A percentile compares a stretch with the other conserved stretches of the same genome.
These are phyloP conservation scores for Talaromyces wortmannii DNA, from an alignment of 495 filamentous ascomycete species.

Conservation along the genomic window DNA sequence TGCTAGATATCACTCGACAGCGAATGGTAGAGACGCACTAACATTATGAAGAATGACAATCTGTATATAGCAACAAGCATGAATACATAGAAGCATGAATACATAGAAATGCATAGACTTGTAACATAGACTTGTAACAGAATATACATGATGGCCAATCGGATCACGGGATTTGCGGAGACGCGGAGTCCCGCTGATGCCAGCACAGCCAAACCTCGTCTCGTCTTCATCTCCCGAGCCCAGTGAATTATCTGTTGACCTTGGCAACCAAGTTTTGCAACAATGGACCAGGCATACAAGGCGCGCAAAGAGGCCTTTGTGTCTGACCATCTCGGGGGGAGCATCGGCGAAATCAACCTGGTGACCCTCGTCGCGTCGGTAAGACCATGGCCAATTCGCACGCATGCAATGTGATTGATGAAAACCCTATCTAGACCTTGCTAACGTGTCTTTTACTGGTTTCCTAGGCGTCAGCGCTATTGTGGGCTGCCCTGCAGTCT, in stretches of 20 bases:
- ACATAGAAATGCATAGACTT: neutral
- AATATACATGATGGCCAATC: neutral
- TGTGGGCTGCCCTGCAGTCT: constrained; percentile 87
- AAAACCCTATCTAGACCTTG: neutral
- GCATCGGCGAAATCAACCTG: constrained; percentile 76
- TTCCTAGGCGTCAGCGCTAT: constrained; percentile 64
- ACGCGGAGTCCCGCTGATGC: neutral
- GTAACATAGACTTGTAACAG: neutral
- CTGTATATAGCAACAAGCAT: neutral
- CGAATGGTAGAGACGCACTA: neutral
- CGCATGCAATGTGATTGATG: neutral
- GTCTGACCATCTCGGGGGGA: constrained; percentile 81
- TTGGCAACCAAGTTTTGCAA: too few relatives aligned
- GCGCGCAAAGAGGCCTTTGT: constrained; percentile 91
- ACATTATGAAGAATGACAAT: neutral
- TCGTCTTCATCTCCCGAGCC: neutral
- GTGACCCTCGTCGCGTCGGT: constrained; percentile 83
- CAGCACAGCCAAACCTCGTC: neutral
- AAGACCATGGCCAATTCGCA: constrained; percentile 18
- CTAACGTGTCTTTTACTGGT: neutral
- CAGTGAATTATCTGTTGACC: too few relatives aligned
- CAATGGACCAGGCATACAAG: constrained; percentile 69
- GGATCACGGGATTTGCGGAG: neutral
- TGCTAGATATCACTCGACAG: neutral
- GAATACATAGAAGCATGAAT: neutral